A percentile compares a stretch with the other conserved stretches of the same genome.
Conservation (phyloP, 2,329 filamentous ascomycete genomes). For the Raffaelea deltoideospora region DNA sequence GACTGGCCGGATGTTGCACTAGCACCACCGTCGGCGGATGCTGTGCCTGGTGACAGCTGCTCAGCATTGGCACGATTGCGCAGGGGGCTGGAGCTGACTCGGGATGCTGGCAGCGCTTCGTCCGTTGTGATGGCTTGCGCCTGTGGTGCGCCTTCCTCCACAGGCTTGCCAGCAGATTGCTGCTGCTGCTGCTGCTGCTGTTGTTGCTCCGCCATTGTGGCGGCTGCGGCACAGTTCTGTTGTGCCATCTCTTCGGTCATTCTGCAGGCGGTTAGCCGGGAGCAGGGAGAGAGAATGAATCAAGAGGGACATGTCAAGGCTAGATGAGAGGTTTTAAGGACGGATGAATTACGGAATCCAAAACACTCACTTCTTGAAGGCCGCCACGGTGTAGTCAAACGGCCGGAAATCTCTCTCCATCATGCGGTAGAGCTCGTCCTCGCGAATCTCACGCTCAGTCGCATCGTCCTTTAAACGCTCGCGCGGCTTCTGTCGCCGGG, state of each 20-base stretch:
- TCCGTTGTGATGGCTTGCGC: conserved; percentile 38
- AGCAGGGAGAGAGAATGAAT: neutral
- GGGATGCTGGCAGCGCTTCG: conserved; percentile 26
- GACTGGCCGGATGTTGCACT: neutral
- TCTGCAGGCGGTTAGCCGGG: too few species aligned
- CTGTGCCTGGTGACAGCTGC: neutral
- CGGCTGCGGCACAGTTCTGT: too few species aligned
- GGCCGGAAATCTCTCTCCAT: conserved; percentile 89
- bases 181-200: conserved; percentile 10
- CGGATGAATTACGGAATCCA: neutral
- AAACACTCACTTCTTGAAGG: conserved; percentile 52
- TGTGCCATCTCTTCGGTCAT: too few species aligned
- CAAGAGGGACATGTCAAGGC: neutral
- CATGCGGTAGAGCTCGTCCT: conserved; percentile 85
- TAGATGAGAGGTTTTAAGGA: too few species aligned
- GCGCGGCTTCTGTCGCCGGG: conserved; percentile 82
- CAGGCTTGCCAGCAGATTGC: conserved; percentile 1
- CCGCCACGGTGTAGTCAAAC: conserved; percentile 83
- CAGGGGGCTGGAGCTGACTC: conserved; percentile 10
- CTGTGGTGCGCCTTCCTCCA: conserved; percentile 1
- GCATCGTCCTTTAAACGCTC: conserved; percentile 88
- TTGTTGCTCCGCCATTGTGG: conserved; percentile 10
- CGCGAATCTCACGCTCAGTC: conserved; percentile 83
- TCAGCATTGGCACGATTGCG: conserved; percentile 1
- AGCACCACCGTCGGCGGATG: neutral